Evolutionary conservation across 495 filamentous ascomycete genomes (phyloP), one percentile per base, ranked within the genome.

Genomic region (Tetracladium setigerum): DNA sequence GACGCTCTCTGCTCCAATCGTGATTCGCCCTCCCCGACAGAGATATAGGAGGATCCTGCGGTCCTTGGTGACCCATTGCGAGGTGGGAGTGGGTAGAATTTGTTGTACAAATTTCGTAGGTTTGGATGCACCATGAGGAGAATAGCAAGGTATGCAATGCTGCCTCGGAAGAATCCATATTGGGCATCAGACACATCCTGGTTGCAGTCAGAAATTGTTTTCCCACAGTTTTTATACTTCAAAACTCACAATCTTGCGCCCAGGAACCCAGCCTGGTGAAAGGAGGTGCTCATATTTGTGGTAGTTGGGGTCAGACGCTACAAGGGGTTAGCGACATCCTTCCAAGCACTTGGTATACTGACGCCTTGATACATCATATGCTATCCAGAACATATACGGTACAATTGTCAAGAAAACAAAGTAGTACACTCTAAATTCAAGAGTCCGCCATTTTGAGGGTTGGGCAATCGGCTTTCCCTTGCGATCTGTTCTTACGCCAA

Each of bases 101-200:
- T 22, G 46, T 94, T 77, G 58, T 86, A 96, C 5, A 76, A 40
- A 49, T 73, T 77, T 38, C 92, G 85, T 35, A 89, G 70, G 9
- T 95, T 59, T 10, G 87, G 91, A 60, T 95, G 94, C 15, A 86
- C 59, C 18, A 81, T 50, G 4, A 96, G 67, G 4, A 96, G 74
- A 4, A 76, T 43, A 1, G 77, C 67, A 53, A 97, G 78, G 58
- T 85, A 84, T 9, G 87, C 89, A 30, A 97, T 74, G 62, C 97
- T 97, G 41, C 78, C 69, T 41, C 94, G 84, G 58, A 97, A 95
- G 41, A 75, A 78, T n/a, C 72, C 68, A 64, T 95, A 97, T 62
- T 99, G 92, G 9, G 72, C 60, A 67, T 99, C 92, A 7, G 89
- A 92, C 49, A 90, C 81, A 66, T 98, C 94, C 85, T 90, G 49